Base-by-base conservation (phyloP, 202 grass and related monocot genomes). In the Schoenoplectus tabernaemontani region DNA sequence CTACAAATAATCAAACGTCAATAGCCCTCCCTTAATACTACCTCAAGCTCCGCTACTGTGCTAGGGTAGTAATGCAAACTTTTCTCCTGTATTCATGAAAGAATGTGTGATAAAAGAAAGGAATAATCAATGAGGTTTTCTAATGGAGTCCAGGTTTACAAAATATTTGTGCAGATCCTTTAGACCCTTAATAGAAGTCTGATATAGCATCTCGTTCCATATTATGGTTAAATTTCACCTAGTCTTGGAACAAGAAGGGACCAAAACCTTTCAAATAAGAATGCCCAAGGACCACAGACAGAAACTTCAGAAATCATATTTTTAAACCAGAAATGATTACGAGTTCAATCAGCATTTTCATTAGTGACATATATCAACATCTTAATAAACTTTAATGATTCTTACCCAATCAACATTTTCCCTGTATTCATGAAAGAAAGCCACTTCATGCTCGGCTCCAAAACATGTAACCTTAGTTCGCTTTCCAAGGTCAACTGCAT, bases 321-420 rank as follows among this genome's bases (percentile, higher is more conserved):
- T 51, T 51, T 48, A 10, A 51, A 33, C 23, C 23, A 17, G 46
- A 33, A 53, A 73, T 17, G 43, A 33, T 53, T 51, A 24, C 24
- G 9, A 53, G 4, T 73, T 71, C 1, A 10, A 48, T 13, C 10
- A 73, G 13, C n/a, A 53, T 3, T 53, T 73, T 73, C 4, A 24
- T 53, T 53, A 46, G 13, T 53, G 12, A 73, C 13, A 17, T 13
- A 26, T 16, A 73, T 51, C 22, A 84, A 84, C 3, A 22, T 15
- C 22, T 30, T 77, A 54, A 64, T 9, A 84, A 73, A 20, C 44
- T 77, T 61, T 75, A 53, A 57, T 3, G 43, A 26, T 84, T 83
- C 83, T 65, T 83, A 98, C 95, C 95, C 95, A 98, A 86, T 98
- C 95, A 57, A 98, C 95, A 13, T 72, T 66, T 76, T 88, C 95